Conservation (phyloP, 2,329 filamentous ascomycete species). For the Clonostachys byssicola region DNA sequence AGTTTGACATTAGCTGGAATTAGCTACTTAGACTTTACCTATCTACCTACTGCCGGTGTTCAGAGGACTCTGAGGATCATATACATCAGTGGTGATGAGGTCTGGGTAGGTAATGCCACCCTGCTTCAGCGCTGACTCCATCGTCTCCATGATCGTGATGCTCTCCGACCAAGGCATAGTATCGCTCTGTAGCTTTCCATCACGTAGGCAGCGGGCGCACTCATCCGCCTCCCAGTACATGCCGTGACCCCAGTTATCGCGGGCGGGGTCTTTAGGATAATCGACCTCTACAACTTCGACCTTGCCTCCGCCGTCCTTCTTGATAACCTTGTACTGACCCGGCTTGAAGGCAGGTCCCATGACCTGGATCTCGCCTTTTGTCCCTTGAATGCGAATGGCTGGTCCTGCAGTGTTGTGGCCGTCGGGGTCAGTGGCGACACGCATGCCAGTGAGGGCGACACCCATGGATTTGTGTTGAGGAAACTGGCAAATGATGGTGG, state of each 20-base stretch:
- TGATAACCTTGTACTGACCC: conserved; percentile 59
- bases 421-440: conserved; percentile 58
- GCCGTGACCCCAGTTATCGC: conserved; percentile 60
- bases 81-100: conserved; percentile 52
- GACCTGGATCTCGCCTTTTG: conserved; percentile 78
- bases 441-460: conserved; percentile 64
- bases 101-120: conserved; percentile 50
- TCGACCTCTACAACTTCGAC: conserved; percentile 48
- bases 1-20: no score
- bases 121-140: conserved; percentile 51
- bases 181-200: conserved; percentile 73
- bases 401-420: conserved; percentile 55
- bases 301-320: conserved; percentile 38
- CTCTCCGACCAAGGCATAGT: conserved; percentile 72
- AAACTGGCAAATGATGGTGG: conserved; percentile 75
- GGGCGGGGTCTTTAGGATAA: conserved; percentile 43
- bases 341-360: conserved; percentile 69
- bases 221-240: conserved; percentile 91
- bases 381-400: conserved; percentile 75
- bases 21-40: no score
- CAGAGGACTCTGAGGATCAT: conserved; percentile 55
- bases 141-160: conserved; percentile 76
- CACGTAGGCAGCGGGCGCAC: conserved; percentile 68
- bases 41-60: conserved; percentile 39
- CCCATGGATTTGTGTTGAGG: conserved; percentile 66